Evolutionary conservation across 441 rosid genomes (phyloP).

Genomic region (Jatropha multifida): DNA sequence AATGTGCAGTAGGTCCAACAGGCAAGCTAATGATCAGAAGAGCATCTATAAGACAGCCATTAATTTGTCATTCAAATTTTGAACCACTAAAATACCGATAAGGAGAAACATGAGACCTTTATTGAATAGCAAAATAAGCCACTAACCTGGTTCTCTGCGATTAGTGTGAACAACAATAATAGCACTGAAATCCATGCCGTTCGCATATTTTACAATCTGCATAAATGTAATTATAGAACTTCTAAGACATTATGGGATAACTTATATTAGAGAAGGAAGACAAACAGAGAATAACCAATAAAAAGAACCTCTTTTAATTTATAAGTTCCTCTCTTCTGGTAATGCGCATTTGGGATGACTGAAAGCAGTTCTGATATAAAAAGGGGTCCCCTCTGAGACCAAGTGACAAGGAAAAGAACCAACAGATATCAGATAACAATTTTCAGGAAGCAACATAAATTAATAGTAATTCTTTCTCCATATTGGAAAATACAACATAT

Average conservation of each 20-base stretch:
- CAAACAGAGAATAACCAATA: neutral
- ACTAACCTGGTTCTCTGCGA: constrained; percentile 86
- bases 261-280: neutral
- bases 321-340: constrained; percentile 80
- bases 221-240: constrained; percentile 16
- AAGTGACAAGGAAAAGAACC: constrained; percentile 11
- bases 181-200: constrained; percentile 70
- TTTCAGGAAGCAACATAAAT: neutral
- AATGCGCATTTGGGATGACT: constrained; percentile 80
- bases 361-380: constrained; percentile 72
- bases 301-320: constrained; percentile 75
- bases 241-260: neutral
- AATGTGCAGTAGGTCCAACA: constrained; percentile 91
- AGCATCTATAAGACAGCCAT: constrained; percentile 52
- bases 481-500: neutral
- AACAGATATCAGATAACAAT: neutral
- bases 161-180: constrained; percentile 77
- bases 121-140: constrained; percentile 11
- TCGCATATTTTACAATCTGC: constrained; percentile 84
- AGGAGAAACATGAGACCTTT: constrained; percentile 1
- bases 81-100: neutral
- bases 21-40: constrained; percentile 77
- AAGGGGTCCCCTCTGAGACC: constrained; percentile 76
- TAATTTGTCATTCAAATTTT: constrained; percentile 16
- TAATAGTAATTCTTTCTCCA: neutral